These are phyloP conservation scores for Peribolospora kevripleyi DNA, from an alignment of 768 basidiomycete genomes.

Conservation along the genomic window DNA sequence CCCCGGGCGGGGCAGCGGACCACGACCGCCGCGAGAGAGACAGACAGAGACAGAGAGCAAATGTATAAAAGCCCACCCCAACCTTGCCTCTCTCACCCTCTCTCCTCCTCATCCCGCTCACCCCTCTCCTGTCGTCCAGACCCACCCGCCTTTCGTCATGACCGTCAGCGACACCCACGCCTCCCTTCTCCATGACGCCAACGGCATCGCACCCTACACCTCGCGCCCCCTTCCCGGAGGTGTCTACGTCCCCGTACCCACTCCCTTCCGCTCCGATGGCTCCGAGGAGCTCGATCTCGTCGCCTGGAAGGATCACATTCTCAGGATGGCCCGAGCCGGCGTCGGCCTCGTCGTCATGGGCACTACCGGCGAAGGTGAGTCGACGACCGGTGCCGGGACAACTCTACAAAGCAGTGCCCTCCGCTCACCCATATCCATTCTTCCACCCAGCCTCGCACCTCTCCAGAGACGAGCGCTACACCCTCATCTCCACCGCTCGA, in stretches of 20 bases:
- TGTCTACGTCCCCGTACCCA: conserved; percentile 51
- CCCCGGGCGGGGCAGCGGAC: too few species aligned
- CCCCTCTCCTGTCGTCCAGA: too few species aligned
- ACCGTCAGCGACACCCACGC: too few species aligned
- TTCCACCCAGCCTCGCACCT: conserved; percentile 17
- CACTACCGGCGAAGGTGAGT: conserved; percentile 12
- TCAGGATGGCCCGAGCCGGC: conserved; percentile 43
- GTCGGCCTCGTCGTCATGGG: conserved; percentile 13
- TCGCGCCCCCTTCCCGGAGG: conserved; percentile 28
- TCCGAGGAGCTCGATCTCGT: conserved; percentile 45
- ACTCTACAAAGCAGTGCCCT: not conserved
- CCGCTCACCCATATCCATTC: not conserved
- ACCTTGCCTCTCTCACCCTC: too few species aligned
- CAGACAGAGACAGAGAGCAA: too few species aligned
- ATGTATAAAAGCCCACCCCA: too few species aligned
- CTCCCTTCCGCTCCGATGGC: conserved; percentile 37
- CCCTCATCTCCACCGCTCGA: conserved; percentile 32
- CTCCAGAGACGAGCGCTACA: conserved; percentile 15
- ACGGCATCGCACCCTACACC: too few species aligned
- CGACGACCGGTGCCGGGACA: not conserved
- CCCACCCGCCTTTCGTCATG: not conserved
- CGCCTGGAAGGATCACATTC: conserved; percentile 42
- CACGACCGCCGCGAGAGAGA: too few species aligned
- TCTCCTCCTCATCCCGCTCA: not conserved
- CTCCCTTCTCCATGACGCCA: too few species aligned